These are phyloP conservation scores for Cynanchum wilfordii DNA, from an alignment of 257 asterid species.

Conservation along the genomic window DNA sequence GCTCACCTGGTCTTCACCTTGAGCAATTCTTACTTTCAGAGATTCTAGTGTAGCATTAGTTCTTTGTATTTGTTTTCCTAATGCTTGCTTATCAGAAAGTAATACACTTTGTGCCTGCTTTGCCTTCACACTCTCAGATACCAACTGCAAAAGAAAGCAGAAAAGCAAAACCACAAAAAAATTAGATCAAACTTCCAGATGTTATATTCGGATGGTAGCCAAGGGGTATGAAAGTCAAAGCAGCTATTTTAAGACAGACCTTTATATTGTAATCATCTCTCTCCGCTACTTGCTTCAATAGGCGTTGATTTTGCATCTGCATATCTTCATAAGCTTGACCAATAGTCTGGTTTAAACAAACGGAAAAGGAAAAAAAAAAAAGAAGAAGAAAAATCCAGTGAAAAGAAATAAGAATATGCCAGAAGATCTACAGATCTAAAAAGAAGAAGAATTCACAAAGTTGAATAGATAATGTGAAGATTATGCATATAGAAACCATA, in stretches of 20 bases:
- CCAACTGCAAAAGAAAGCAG: slow-evolving; percentile 56
- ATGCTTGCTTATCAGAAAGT: slow-evolving; percentile 61
- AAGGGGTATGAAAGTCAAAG: slow-evolving; percentile 6
- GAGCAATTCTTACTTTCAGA: slow-evolving; percentile 55
- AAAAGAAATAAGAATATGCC: not conserved
- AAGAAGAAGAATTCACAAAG: slow-evolving; percentile 16
- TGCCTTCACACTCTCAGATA: slow-evolving; percentile 87
- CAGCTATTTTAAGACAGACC: slow-evolving; percentile 36
- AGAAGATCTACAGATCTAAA: not conserved
- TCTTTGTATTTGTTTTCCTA: slow-evolving; percentile 57
- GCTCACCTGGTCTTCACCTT: slow-evolving; percentile 76
- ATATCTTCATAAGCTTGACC: slow-evolving; percentile 99
- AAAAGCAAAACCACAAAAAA: not conserved
- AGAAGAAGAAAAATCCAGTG: not conserved
- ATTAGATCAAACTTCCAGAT: slow-evolving; percentile 4
- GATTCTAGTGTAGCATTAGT: slow-evolving; percentile 52
- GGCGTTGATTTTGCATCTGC: slow-evolving; percentile 93
- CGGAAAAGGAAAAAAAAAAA: not conserved
- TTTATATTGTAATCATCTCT: slow-evolving; percentile 88
- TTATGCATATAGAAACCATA: not conserved
- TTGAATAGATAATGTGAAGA: slow-evolving; percentile 4
- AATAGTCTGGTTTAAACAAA: slow-evolving; percentile 50
- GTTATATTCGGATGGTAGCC: slow-evolving; percentile 11
- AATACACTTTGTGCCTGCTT: slow-evolving; percentile 74
- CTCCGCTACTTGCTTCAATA: slow-evolving; percentile 75